Evolutionary conservation across 2,329 filamentous ascomycete species (phyloP).

Genomic region (Cercospora sp.): DNA sequence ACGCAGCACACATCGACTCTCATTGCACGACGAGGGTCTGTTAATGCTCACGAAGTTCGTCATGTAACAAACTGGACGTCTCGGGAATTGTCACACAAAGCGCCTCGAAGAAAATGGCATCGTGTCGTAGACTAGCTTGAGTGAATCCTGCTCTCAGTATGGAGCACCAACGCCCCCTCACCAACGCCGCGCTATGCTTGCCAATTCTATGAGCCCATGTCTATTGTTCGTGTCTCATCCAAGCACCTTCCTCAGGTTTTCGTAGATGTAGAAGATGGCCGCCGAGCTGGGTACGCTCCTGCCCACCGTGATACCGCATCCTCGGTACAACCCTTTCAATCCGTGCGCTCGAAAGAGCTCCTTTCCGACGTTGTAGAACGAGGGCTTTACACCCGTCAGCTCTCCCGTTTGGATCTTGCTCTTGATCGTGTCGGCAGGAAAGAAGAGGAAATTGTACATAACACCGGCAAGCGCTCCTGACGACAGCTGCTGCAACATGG

Average conservation of each 20-base stretch:
- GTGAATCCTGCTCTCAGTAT: background rate
- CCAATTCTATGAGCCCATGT: background rate
- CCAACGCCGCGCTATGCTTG: constrained; percentile 13
- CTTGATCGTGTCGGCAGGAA: constrained; percentile 96
- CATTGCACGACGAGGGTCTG: background rate
- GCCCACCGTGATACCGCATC: constrained; percentile 88
- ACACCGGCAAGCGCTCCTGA: constrained; percentile 87
- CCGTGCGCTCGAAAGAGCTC: constrained; percentile 82
- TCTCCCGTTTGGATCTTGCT: constrained; percentile 92
- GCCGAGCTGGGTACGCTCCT: constrained; percentile 93
- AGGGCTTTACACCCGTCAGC: constrained; percentile 49
- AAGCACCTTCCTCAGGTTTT: constrained; percentile 74
- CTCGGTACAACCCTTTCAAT: constrained; percentile 81
- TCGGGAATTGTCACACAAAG: background rate
- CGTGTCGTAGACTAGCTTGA: background rate
- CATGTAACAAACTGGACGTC: background rate
- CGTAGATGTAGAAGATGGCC: constrained; percentile 95
- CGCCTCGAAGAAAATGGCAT: background rate
- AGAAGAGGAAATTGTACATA: constrained; percentile 96
- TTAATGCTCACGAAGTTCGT: background rate
- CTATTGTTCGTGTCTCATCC: constrained; percentile 13
- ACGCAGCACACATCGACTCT: background rate
- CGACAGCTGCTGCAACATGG: constrained; percentile 82
- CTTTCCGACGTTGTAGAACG: constrained; percentile 71
- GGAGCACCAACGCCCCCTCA: background rate